These are phyloP conservation scores for Phytopythium litorale DNA, from an alignment of 352 stramenopile species.

Conservation along the genomic window DNA sequence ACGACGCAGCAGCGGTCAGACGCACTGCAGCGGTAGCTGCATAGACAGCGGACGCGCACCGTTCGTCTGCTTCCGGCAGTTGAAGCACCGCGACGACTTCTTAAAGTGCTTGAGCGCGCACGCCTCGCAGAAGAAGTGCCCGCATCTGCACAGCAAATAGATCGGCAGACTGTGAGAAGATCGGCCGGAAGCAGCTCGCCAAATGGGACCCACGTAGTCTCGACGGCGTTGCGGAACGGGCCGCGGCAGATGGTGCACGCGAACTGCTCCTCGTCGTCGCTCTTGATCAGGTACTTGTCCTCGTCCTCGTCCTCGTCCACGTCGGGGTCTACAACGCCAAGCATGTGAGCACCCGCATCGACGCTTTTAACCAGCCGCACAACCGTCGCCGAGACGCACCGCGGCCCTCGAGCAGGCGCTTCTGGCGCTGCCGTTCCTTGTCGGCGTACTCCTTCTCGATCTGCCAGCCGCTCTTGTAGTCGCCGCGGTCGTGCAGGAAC, in stretches of 20 bases:
- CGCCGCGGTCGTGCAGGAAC: conserved; percentile 98
- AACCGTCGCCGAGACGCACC: conserved; percentile 16
- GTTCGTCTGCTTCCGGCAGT: conserved; percentile 94
- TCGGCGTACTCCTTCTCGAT: conserved; percentile 95
- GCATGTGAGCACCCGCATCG: not conserved
- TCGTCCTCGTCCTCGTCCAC: conserved; percentile 60
- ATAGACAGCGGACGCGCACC: conserved; percentile 20
- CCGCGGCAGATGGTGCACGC: conserved; percentile 95
- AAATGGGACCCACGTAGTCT: conserved; percentile 69
- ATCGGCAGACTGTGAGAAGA: not conserved
- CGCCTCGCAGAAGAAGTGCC: conserved; percentile 95
- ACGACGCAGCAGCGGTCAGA: not conserved
- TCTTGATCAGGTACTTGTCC: conserved; percentile 59
- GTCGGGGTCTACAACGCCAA: conserved; percentile 16
- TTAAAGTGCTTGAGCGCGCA: conserved; percentile 89
- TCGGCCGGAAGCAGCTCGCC: not conserved
- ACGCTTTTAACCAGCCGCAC: not conserved
- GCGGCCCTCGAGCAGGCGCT: conserved; percentile 51
- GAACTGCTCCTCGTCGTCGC: conserved; percentile 84
- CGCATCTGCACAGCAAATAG: conserved; percentile 48
- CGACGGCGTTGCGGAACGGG: conserved; percentile 92
- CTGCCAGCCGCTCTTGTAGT: conserved; percentile 98
- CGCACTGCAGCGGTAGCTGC: not conserved
- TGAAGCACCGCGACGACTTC: conserved; percentile 87
- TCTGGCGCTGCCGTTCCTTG: conserved; percentile 89